Evolutionary conservation across 352 stramenopile species (phyloP).

Genomic region (Phytophthora citricola): DNA sequence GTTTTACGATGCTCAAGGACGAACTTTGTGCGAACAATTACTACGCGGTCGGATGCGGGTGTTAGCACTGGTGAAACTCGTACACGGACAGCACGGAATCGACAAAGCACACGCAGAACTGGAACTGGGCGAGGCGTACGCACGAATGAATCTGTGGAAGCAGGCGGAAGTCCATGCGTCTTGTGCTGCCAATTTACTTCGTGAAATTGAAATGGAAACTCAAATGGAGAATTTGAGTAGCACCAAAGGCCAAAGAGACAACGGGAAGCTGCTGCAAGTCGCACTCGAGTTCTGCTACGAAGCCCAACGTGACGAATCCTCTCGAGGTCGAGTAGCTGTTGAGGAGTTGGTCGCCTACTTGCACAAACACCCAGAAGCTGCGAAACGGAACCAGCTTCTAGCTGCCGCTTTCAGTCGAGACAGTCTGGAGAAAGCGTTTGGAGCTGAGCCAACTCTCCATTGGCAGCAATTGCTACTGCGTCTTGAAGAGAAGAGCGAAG

Average conservation of each 20-base stretch:
- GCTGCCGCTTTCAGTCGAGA: slow-evolving; percentile 19
- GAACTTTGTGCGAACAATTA: slow-evolving; percentile 66
- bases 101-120: slow-evolving; percentile 54
- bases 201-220: slow-evolving; percentile 26
- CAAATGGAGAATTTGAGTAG: background rate
- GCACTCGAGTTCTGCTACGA: slow-evolving; percentile 40
- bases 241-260: slow-evolving; percentile 14
- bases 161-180: slow-evolving; percentile 59
- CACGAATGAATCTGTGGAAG: slow-evolving; percentile 73
- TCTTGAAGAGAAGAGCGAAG: slow-evolving; percentile 43
- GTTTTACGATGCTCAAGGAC: slow-evolving; percentile 66
- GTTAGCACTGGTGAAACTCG: slow-evolving; percentile 60
- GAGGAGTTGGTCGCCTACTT: slow-evolving; percentile 17
- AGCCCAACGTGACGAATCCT: slow-evolving; percentile 27
- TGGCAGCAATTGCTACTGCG: slow-evolving; percentile 69
- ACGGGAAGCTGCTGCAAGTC: slow-evolving; percentile 21
- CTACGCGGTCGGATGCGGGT: slow-evolving; percentile 62
- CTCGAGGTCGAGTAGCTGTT: slow-evolving; percentile 25
- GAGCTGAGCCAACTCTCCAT: slow-evolving; percentile 41
- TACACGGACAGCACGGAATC: slow-evolving; percentile 45
- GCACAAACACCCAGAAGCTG: slow-evolving; percentile 8
- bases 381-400: slow-evolving; percentile 20
- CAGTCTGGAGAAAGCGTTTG: slow-evolving; percentile 34
- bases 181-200: slow-evolving; percentile 46
- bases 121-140: slow-evolving; percentile 63